These are phyloP conservation scores for Linum usitatissimum DNA, from an alignment of 345 rosid genomes.

Conservation along the genomic window DNA sequence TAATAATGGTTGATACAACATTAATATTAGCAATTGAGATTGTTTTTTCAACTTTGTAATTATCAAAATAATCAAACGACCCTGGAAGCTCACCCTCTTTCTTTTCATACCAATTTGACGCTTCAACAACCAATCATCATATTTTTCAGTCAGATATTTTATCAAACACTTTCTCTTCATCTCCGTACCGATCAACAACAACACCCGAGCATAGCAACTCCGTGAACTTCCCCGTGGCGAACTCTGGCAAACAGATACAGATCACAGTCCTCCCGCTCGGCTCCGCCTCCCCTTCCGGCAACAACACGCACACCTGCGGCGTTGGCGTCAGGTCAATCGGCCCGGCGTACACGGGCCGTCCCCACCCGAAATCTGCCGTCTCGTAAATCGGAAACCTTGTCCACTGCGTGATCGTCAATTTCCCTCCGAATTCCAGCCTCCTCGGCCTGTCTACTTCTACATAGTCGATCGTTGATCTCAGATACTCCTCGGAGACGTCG, in stretches of 20 bases:
- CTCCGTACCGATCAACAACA: neutral
- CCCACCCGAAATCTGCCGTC: constrained; percentile 88
- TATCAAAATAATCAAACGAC: too few species aligned
- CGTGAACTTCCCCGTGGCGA: constrained; percentile 37
- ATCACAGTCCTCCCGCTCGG: constrained; percentile 48
- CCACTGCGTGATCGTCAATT: constrained; percentile 86
- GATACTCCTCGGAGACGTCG: constrained; percentile 57
- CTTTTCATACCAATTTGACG: neutral
- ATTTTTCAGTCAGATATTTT: neutral
- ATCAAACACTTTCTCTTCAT: neutral
- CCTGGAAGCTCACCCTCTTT: too few species aligned
- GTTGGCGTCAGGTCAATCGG: constrained; percentile 84
- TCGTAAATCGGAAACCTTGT: constrained; percentile 72
- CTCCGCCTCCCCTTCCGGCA: constrained; percentile 54
- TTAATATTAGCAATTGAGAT: too few species aligned
- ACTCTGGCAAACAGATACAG: constrained; percentile 80
- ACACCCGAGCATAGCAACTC: constrained; percentile 27
- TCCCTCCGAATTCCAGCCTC: constrained; percentile 81
- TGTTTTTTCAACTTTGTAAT: too few species aligned
- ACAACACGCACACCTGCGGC: constrained; percentile 78
- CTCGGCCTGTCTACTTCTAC: constrained; percentile 58
- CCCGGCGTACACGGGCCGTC: constrained; percentile 70
- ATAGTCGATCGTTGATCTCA: constrained; percentile 57
- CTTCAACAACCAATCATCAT: neutral
- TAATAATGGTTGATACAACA: too few species aligned